phyloP scores from a whole-genome alignment of 1,284 basidiomycete genomes.

The Ustilago sp. region DNA sequence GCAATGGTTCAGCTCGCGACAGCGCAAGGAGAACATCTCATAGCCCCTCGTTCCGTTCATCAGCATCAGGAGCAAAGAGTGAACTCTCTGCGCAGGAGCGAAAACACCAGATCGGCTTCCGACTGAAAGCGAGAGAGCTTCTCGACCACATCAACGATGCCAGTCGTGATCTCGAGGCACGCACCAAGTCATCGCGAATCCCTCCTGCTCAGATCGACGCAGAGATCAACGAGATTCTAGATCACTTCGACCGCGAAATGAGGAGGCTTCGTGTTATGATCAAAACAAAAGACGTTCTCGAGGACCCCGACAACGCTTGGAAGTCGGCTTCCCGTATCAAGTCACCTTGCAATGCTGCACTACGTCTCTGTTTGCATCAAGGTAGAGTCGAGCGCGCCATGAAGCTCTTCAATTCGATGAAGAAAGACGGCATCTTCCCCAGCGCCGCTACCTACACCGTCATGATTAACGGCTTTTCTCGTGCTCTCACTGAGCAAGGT shows the following conservation, averaged over 20 bases:
- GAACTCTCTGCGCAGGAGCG: background rate
- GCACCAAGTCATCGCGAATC: background rate
- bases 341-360: slow-evolving; percentile 35
- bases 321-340: slow-evolving; percentile 43
- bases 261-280: slow-evolving; percentile 44
- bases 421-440: slow-evolving; percentile 50
- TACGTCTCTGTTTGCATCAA: slow-evolving; percentile 23
- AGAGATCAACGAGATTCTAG: slow-evolving; percentile 12
- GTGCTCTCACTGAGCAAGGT: background rate
- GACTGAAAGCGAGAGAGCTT: slow-evolving; percentile 18
- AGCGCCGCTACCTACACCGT: slow-evolving; percentile 25
- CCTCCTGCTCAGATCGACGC: slow-evolving; percentile 11
- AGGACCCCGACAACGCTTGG: slow-evolving; percentile 39
- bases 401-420: slow-evolving; percentile 45
- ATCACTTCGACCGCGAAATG: slow-evolving; percentile 35
- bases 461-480: slow-evolving; percentile 25
- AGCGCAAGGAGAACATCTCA: background rate
- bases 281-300: slow-evolving; percentile 35
- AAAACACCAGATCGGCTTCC: slow-evolving; percentile 20
- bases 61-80: background rate
- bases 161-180: background rate
- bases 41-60: background rate
- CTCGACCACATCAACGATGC: slow-evolving; percentile 9
- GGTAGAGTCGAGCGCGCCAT: slow-evolving; percentile 22
- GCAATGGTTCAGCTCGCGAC: background rate